Evolutionary conservation across 495 filamentous ascomycete genomes (phyloP).

Genomic region (Lasiosphaeria ovina): DNA sequence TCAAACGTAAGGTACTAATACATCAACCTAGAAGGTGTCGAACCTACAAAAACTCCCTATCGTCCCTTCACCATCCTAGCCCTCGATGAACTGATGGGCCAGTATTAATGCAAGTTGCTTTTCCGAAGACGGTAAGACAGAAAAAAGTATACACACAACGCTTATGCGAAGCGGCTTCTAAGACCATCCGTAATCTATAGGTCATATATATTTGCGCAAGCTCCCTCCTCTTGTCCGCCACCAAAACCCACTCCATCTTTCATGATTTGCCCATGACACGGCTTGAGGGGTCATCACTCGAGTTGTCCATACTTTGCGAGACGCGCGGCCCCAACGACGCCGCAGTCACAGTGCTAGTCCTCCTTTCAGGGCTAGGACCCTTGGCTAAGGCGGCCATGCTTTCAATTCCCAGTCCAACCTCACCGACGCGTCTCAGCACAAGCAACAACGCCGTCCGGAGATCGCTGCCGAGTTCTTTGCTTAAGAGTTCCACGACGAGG

Average conservation of each 20-base stretch:
- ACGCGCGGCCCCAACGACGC: conserved; percentile 15
- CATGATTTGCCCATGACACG: conserved; percentile 23
- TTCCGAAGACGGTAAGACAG: too few species aligned
- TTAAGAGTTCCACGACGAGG: conserved; percentile 76
- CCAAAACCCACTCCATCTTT: background rate
- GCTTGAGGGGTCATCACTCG: conserved; percentile 29
- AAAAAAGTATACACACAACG: too few species aligned
- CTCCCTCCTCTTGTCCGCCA: background rate
- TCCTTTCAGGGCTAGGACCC: conserved; percentile 27
- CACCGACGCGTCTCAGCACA: conserved; percentile 76
- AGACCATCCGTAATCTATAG: too few species aligned
- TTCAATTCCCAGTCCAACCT: conserved; percentile 71
- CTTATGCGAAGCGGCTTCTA: too few species aligned
- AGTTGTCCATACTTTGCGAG: conserved; percentile 20
- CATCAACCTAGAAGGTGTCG: too few species aligned
- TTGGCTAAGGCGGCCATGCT: conserved; percentile 30
- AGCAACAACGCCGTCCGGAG: conserved; percentile 72
- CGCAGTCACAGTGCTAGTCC: conserved; percentile 29
- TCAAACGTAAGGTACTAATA: too few species aligned
- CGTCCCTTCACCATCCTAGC: too few species aligned
- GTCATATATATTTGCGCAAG: background rate
- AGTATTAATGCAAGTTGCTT: too few species aligned
- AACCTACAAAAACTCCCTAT: too few species aligned
- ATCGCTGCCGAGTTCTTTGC: conserved; percentile 75
- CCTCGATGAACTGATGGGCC: too few species aligned